Evolutionary conservation across 768 basidiomycete species (phyloP), one percentile per base, ranked within the genome.

Genomic region (Coprinopsis cinerea): DNA sequence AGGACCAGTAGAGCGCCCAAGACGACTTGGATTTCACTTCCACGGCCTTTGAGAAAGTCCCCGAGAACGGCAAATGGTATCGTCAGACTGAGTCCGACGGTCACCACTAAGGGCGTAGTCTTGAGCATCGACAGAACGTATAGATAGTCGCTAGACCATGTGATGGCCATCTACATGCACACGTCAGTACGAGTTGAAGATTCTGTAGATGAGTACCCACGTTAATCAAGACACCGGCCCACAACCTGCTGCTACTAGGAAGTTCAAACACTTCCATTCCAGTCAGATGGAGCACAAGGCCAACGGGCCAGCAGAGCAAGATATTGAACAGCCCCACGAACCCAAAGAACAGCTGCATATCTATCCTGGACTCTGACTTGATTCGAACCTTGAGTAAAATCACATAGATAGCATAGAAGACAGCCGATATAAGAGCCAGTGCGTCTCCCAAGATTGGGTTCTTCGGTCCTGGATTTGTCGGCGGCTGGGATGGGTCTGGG

Each of bases 301-400:
- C 90, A 10, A 92, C 65, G 0, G 92, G 91, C 82, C 89, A 88
- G 52, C 79, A 79, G 14, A 72, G 63, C 3, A 87, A 53, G 60
- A 91, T 80, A 63, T 89, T 95, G 72, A 89, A 90, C 13, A 92
- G 68, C 9, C 93, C 92, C 23, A 95, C 92, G 55, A 90, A 95
- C 20, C 94, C 94, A 59, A 96, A 93, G 72, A 96, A 94, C 24
- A 94, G 73, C 55, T 92, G 88, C 92, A 94, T 93, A 63, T 94
- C 83, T 57, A 93, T 78, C 47, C 91, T 77, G 3, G 86, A 85
- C 60, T 94, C 91, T 28, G 77, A 75, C 37, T 77, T 80, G 46
- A 96, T 87, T 49, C 81, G 81, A 39, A 93, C 86, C 66, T 97
- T 98, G 59, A 98, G 76, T 43, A 95, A 73, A 54, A 86, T 85